Base-by-base conservation (phyloP, 2,329 filamentous ascomycete genomes). In the Sordariomycetes sp. region DNA sequence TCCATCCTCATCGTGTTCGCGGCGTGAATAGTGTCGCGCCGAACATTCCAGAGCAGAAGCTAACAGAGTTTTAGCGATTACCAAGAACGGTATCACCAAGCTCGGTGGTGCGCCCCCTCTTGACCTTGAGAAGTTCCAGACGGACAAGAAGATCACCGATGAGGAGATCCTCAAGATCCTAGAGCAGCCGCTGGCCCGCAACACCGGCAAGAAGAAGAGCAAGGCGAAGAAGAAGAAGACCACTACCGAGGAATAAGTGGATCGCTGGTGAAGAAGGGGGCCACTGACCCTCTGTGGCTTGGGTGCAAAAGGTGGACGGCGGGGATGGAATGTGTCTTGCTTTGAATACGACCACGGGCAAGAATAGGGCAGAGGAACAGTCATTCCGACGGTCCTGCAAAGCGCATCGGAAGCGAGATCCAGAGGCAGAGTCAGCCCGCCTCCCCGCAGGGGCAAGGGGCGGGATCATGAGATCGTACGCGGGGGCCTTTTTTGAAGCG, bases 61-160 rank as follows among this genome's bases (percentile, higher is more conserved):
- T 65, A 32, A 63, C 57, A 57, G 20, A 45, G 25, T 50, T 39
- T 54, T 63, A 96, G 94, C 90, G 60, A 90, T 99, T 71, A 96
- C 90, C 67, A 99, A 99, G 84, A 96, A 97, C 71, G 94, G 94
- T 64, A 78, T 99, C 66, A 90, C 87, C 68, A 89, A 89, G 75
- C 77, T 99, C 59, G 85, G 89, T 65, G 85, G 81, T 28, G 86
- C 94, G 36, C 84, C 88, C 61, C 71, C 85, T 24, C 79, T 87
- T 62, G 90, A 97, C 68, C 70, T 94, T 61, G 81, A 79, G 69
- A 90, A 91, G 77, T 83, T 86, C 79, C 87, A 96, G 81, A 86
- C 89, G 36, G 91, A 97, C 72, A 97, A 97, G 83, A 96, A 96
- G 82, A 96, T 99, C 67, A 86, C 85, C 63, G 92, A 97, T 62